Evolutionary conservation across 2,329 filamentous ascomycete genomes (phyloP).

Genomic region (Colletotrichum somersetense): DNA sequence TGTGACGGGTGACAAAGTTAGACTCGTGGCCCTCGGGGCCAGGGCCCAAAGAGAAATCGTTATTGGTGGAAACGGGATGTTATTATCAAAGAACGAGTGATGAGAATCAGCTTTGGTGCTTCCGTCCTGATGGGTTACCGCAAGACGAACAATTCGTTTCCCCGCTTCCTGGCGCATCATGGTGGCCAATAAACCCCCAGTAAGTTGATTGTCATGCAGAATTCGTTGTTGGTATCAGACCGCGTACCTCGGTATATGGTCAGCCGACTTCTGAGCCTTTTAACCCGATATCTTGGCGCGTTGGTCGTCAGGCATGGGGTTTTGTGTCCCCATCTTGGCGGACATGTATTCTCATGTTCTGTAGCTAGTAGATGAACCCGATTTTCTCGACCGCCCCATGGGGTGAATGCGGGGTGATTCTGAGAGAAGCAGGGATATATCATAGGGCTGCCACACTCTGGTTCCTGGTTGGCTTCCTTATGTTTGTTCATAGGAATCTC

Average conservation of each 20-base stretch:
- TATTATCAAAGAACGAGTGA: neutral
- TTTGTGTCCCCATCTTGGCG: neutral
- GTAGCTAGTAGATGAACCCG: neutral
- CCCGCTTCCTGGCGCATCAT: neutral
- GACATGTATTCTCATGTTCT: neutral
- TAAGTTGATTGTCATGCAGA: neutral
- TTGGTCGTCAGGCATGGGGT: neutral
- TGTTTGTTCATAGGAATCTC: neutral
- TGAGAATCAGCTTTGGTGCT: neutral
- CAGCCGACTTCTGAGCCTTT: neutral
- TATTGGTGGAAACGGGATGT: constrained; percentile 47
- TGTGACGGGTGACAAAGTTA: too few species aligned
- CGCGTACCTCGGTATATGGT: neutral
- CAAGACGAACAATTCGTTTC: too few species aligned
- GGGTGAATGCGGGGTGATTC: neutral
- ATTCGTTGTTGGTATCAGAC: neutral
- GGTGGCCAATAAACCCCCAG: neutral
- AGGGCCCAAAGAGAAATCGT: neutral
- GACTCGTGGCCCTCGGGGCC: neutral
- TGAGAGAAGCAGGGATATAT: neutral
- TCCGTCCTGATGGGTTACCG: neutral
- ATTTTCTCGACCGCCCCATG: neutral
- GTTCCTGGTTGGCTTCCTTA: neutral
- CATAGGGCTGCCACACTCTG: neutral
- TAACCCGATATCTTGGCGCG: neutral